These are phyloP conservation scores for Calonectria pseudoturangicola DNA, from an alignment of 2,329 filamentous ascomycete genomes.

Conservation along the genomic window DNA sequence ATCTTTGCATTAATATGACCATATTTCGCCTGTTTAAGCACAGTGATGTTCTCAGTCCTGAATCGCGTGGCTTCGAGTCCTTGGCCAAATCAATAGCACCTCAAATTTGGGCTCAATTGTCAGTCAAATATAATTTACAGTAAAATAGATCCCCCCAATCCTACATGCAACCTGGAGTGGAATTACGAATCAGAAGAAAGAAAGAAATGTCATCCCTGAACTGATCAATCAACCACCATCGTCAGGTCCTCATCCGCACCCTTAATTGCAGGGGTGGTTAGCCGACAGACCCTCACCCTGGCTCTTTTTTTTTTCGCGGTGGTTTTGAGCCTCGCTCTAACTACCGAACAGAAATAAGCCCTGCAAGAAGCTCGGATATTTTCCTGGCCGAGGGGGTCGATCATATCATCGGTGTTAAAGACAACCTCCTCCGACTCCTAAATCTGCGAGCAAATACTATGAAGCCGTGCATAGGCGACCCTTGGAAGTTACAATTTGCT, in stretches of 20 bases:
- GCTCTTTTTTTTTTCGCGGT: slow-evolving; percentile 15
- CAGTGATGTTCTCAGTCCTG: not conserved
- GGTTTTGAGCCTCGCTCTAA: slow-evolving; percentile 27
- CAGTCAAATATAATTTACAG: not conserved
- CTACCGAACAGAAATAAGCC: slow-evolving; percentile 9
- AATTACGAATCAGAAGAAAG: not conserved
- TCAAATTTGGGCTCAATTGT: not conserved
- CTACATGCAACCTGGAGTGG: not conserved
- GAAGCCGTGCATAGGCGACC: slow-evolving; percentile 22
- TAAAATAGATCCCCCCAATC: not conserved
- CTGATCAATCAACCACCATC: not conserved
- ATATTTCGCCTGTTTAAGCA: not conserved
- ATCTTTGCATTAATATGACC: slow-evolving; percentile 16
- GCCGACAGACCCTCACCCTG: slow-evolving; percentile 12
- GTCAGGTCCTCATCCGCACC: not conserved
- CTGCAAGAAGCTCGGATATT: slow-evolving; percentile 27
- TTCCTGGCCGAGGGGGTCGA: not conserved
- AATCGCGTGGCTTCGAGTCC: not conserved
- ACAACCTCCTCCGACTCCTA: slow-evolving; percentile 5
- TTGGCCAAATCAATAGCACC: not conserved
- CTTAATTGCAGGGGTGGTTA: slow-evolving; percentile 34
- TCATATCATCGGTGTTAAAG: slow-evolving; percentile 18
- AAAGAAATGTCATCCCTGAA: not conserved
- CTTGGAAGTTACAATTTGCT: slow-evolving; percentile 1
- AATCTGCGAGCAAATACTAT: slow-evolving; percentile 22